Conservation (phyloP, 805 yeast genomes). For the Brettanomyces sp. region DNA sequence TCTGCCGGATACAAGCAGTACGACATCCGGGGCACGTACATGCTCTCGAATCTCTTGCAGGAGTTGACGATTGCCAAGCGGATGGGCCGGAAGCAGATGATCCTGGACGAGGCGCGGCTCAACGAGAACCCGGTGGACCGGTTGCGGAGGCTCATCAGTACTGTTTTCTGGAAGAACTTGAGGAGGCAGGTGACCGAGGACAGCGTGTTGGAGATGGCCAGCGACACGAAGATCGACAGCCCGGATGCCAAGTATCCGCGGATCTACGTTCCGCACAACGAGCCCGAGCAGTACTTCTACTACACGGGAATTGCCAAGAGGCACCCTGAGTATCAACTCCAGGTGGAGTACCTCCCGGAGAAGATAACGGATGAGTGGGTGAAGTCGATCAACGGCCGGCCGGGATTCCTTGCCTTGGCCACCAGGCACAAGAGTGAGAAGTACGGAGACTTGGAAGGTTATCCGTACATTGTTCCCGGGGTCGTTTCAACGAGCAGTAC, state of each 20-base stretch:
- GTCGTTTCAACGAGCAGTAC: constrained; percentile 89
- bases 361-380: constrained; percentile 70
- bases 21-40: constrained; percentile 79
- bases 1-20: constrained; percentile 71
- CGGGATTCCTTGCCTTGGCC: constrained; percentile 81
- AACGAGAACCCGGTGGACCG: constrained; percentile 83
- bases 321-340: constrained; percentile 49
- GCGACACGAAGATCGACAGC: constrained; percentile 65
- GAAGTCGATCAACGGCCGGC: constrained; percentile 65
- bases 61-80: constrained; percentile 81
- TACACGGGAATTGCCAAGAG: constrained; percentile 43
- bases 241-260: constrained; percentile 59
- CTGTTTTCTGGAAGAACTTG: constrained; percentile 72
- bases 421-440: constrained; percentile 34
- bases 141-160: constrained; percentile 60
- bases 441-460: constrained; percentile 36
- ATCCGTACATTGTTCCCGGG: constrained; percentile 96
- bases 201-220: constrained; percentile 60
- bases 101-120: constrained; percentile 73
- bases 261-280: constrained; percentile 63
- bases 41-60: constrained; percentile 78
- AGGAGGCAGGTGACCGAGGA: constrained; percentile 61
- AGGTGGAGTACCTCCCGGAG: constrained; percentile 71
- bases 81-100: constrained; percentile 67
- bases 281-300: constrained; percentile 66